These are phyloP conservation scores for Geranomyces variabilis DNA, from an alignment of 192 early-diverging fungal genomes.

Conservation along the genomic window DNA sequence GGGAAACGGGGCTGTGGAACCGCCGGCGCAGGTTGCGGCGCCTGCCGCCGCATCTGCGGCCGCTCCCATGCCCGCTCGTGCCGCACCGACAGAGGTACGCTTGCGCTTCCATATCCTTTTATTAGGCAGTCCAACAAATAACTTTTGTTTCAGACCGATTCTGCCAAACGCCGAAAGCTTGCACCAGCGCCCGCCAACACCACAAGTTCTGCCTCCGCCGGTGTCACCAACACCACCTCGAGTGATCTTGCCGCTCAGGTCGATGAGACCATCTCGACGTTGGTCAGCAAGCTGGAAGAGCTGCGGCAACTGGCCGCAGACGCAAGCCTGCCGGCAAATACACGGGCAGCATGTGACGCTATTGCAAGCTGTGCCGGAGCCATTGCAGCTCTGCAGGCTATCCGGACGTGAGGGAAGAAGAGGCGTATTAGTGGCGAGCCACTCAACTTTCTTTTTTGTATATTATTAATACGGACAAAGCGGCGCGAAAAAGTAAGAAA, in stretches of 20 bases:
- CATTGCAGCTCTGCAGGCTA: slow-evolving; percentile 24
- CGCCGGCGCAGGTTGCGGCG: neutral
- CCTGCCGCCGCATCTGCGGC: neutral
- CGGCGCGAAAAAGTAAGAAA: too few species aligned
- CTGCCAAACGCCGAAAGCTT: slow-evolving; percentile 6
- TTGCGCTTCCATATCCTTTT: neutral
- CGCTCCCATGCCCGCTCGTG: neutral
- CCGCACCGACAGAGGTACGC: neutral
- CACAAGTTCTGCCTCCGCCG: too few species aligned
- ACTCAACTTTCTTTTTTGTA: too few species aligned
- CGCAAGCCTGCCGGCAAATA: neutral
- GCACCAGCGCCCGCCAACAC: neutral
- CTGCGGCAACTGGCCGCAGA: slow-evolving; percentile 7
- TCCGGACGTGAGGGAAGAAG: neutral
- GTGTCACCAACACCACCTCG: too few species aligned
- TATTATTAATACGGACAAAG: too few species aligned
- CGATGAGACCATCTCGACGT: slow-evolving; percentile 7
- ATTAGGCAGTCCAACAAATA: neutral
- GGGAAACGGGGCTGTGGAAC: neutral
- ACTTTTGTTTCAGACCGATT: neutral
- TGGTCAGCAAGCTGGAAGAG: slow-evolving; percentile 13
- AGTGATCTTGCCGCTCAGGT: slow-evolving; percentile 4
- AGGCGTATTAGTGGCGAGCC: too few species aligned
- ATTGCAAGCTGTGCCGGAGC: slow-evolving; percentile 36
- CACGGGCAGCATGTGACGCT: slow-evolving; percentile 16